Conservation (phyloP, 768 basidiomycete species). For the Xerocomus spinulosus region DNA sequence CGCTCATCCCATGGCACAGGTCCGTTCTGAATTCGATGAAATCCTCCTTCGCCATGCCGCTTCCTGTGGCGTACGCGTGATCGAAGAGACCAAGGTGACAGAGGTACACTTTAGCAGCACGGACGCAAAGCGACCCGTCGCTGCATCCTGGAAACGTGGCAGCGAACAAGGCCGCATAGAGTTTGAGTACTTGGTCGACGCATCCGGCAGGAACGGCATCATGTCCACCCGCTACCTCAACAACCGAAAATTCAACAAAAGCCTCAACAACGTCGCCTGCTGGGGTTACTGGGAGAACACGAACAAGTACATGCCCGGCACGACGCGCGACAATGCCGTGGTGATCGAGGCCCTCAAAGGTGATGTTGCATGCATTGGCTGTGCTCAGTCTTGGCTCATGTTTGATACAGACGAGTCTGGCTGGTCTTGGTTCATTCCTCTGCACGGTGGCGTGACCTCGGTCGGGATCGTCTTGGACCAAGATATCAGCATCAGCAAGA, state of each 20-base stretch:
- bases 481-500: conserved; percentile 1
- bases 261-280: neutral
- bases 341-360: neutral
- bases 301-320: neutral
- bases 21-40: neutral
- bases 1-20: neutral
- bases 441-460: neutral
- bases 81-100: neutral
- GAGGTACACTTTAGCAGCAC: neutral
- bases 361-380: neutral
- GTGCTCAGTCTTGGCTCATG: neutral
- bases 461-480: conserved; percentile 1
- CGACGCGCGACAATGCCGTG: neutral
- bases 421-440: neutral
- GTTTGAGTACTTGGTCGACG: conserved; percentile 1
- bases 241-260: conserved; percentile 1
- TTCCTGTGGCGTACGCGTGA: neutral
- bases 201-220: neutral
- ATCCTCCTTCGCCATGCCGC: neutral
- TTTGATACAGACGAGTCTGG: neutral
- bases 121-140: neutral
- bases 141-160: neutral
- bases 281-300: conserved; percentile 3
- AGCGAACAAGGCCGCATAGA: neutral
- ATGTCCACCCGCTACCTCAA: neutral